Percentiles rank a stretch among this genome's conserved stretches.
phyloP scores from a whole-genome alignment of 23 red algal species.

The Gracilariopsis chorda region DNA sequence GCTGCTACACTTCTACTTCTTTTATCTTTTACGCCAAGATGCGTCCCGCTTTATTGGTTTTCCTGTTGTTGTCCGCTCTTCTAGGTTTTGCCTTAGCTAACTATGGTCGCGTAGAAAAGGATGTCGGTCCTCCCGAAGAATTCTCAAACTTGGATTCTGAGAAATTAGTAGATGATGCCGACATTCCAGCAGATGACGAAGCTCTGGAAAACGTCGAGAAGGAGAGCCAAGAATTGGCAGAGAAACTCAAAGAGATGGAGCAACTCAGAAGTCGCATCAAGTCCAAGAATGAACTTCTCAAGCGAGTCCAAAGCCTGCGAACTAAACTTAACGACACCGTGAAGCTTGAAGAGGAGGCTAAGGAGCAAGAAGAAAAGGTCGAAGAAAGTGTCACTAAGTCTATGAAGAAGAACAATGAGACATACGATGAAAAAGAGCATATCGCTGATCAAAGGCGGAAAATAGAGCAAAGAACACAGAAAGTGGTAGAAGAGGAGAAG shows the following conservation, averaged over 20 bases:
- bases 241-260: constrained; percentile 38
- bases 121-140: constrained; percentile 7
- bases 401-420: constrained; percentile 41
- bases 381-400: constrained; percentile 39
- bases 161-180: not conserved
- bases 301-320: constrained; percentile 27
- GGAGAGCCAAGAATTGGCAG: constrained; percentile 12
- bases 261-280: constrained; percentile 14
- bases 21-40: too few relatives aligned
- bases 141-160: not conserved
- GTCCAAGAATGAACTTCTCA: constrained; percentile 54
- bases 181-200: constrained; percentile 47
- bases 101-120: constrained; percentile 22
- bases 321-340: constrained; percentile 6
- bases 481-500: constrained; percentile 31
- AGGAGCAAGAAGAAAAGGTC: constrained; percentile 24
- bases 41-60: not conserved
- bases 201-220: constrained; percentile 8
- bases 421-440: constrained; percentile 57
- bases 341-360: constrained; percentile 13
- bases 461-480: constrained; percentile 22
- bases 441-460: constrained; percentile 32
- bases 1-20: too few relatives aligned
- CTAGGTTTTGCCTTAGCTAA: not conserved
- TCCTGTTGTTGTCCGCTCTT: not conserved